Percentiles rank a stretch among this genome's conserved stretches.
Conservation (phyloP, 345 rosid genomes). For the Salix udensis region DNA sequence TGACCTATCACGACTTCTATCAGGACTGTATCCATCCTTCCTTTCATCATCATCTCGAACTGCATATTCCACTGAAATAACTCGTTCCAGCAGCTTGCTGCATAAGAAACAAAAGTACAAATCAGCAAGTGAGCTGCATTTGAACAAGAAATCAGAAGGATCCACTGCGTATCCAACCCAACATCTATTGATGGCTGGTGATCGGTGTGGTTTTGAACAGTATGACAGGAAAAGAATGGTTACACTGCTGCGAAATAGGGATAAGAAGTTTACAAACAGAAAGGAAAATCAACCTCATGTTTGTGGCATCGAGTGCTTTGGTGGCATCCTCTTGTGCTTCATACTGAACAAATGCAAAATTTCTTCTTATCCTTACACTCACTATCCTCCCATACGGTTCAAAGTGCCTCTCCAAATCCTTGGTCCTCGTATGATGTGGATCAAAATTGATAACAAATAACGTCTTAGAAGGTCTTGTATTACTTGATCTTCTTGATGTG, state of each 20-base stretch:
- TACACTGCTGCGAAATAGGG: not conserved
- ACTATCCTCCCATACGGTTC: constrained; percentile 87
- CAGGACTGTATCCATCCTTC: constrained; percentile 65
- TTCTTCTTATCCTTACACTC: constrained; percentile 88
- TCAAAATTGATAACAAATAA: constrained; percentile 93
- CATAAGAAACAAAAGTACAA: not conserved
- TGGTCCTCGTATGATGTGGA: constrained; percentile 70
- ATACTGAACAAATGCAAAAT: constrained; percentile 92
- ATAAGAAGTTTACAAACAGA: not conserved
- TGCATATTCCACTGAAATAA: constrained; percentile 93
- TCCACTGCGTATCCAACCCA: not conserved
- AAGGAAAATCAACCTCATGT: constrained; percentile 48
- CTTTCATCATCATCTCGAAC: constrained; percentile 82
- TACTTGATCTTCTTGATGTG: constrained; percentile 62
- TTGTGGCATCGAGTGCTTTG: constrained; percentile 77
- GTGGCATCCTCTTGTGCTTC: constrained; percentile 87
- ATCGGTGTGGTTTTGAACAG: not conserved
- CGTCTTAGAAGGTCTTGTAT: constrained; percentile 77
- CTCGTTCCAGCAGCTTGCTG: constrained; percentile 88
- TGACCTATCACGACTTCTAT: constrained; percentile 66
- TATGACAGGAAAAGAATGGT: not conserved
- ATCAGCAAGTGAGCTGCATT: not conserved
- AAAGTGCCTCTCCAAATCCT: constrained; percentile 90
- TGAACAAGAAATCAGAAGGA: not conserved
- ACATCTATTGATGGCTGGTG: not conserved